phyloP scores from a whole-genome alignment of 2,329 filamentous ascomycete genomes.

The Dactylellina drechsleri region DNA sequence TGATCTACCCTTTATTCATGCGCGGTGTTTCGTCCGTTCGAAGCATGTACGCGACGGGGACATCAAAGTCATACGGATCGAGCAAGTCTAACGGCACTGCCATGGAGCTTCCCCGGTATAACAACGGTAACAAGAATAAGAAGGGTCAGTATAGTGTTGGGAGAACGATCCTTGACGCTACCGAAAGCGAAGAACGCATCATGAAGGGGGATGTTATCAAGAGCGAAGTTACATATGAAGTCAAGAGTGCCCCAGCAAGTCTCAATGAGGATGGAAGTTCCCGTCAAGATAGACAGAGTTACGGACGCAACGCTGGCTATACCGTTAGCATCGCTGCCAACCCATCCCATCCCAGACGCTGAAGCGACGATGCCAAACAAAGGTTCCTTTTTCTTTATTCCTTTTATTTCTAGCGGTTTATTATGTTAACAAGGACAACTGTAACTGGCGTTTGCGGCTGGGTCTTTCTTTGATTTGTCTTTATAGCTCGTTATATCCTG shows the following conservation, averaged over 20 bases:
- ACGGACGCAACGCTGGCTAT: conserved; percentile 43
- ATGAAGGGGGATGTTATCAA: conserved; percentile 52
- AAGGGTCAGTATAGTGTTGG: conserved; percentile 51
- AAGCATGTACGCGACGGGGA: conserved; percentile 50
- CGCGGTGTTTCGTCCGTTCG: conserved; percentile 38
- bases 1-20: conserved; percentile 61
- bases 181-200: conserved; percentile 53
- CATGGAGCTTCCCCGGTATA: conserved; percentile 48
- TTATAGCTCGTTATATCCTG: conserved; percentile 34
- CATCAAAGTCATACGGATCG: conserved; percentile 42
- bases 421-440: conserved; percentile 16
- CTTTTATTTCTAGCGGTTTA: conserved; percentile 16
- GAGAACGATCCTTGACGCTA: conserved; percentile 47
- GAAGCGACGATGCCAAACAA: neutral
- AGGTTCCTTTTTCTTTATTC: conserved; percentile 4
- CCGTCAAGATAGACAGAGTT: conserved; percentile 17
- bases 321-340: conserved; percentile 47
- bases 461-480: conserved; percentile 24
- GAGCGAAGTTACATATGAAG: conserved; percentile 47
- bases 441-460: conserved; percentile 44
- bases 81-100: conserved; percentile 49
- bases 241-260: conserved; percentile 46
- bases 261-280: conserved; percentile 29
- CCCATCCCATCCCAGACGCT: conserved; percentile 12
- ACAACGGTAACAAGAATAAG: conserved; percentile 50